Conservation (phyloP, 2,329 filamentous ascomycete species). For the Penicillium nordicum region DNA sequence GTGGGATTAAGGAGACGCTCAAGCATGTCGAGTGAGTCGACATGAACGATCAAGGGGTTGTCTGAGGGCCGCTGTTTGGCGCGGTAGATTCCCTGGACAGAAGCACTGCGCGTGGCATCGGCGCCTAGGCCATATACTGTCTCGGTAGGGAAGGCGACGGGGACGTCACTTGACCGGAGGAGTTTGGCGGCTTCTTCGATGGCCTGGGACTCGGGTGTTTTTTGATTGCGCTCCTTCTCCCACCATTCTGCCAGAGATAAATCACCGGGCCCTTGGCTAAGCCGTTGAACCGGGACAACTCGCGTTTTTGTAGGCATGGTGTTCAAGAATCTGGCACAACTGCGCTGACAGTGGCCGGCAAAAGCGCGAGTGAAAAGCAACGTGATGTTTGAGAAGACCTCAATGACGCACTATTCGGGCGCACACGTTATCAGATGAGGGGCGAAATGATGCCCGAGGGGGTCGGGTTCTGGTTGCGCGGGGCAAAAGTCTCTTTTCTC, state of each 20-base stretch:
- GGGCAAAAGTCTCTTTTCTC: background rate
- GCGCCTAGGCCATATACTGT: constrained; percentile 97
- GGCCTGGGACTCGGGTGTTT: constrained; percentile 47
- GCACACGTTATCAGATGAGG: constrained; percentile 17
- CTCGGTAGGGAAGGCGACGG: constrained; percentile 94
- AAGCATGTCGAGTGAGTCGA: constrained; percentile 77
- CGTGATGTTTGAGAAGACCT: constrained; percentile 20
- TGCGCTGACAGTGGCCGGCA: constrained; percentile 32
- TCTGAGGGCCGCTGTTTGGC: constrained; percentile 89
- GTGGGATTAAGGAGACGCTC: constrained; percentile 55
- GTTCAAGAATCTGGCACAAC: constrained; percentile 24
- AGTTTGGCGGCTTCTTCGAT: constrained; percentile 65
- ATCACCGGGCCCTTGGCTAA: constrained; percentile 35
- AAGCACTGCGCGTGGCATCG: constrained; percentile 79
- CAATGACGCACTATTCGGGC: constrained; percentile 20
- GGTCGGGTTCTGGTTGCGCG: constrained; percentile 5
- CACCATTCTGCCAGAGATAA: constrained; percentile 40
- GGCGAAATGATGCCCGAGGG: constrained; percentile 10
- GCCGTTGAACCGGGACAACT: constrained; percentile 38
- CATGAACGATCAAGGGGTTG: constrained; percentile 92
- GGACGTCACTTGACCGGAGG: constrained; percentile 63
- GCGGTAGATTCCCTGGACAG: constrained; percentile 86
- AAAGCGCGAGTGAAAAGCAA: constrained; percentile 28
- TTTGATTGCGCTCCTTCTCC: constrained; percentile 33
- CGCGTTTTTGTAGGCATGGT: constrained; percentile 30